Evolutionary conservation across 192 early-diverging fungal genomes (phyloP), one percentile per base, ranked within the genome.

Genomic region (Linnemannia elongata): DNA sequence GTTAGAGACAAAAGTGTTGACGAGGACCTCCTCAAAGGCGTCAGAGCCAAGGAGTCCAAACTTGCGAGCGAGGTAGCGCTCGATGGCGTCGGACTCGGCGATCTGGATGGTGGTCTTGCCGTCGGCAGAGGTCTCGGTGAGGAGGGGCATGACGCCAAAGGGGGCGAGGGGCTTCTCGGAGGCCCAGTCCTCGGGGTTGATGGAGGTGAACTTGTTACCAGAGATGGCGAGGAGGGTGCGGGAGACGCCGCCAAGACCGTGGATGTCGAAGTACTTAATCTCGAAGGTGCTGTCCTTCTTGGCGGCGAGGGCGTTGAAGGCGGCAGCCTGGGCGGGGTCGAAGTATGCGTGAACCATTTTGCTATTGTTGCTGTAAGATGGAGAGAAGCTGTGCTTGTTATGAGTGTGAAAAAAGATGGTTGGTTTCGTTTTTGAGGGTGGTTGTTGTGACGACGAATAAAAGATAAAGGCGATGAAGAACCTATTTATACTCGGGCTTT

Each of bases 131-230:
- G 70, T 88, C 77, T 91, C 91, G 8, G 82, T 76, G 17, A 93
- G 75, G 30, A 91, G 77, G n/a, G 92, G 92, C 12, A 93, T 76
- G 79, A 85, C 74, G 42, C 92, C 92, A 39, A 89, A 76, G n/a
- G 89, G 89, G 30, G 89, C 73, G 12, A 74, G 20, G 36, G 72
- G 24, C 80, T 90, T 90, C 52, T 85, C 89, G 20, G 71, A 49
- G 4, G 87, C 74, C 92, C 92, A 93, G 42, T 81, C 73, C 22
- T 49, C 73, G 2, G 91, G 90, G 18, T 71, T 38, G 44, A 45
- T 75, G 8, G 80, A 72, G 27, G 22, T 72, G 76, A 86, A 92
- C 22, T 88, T 74, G 3, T 82, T 89, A n/a, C 87, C 88, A 44
- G 60, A 76, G 78, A 77, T 74, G 17, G 81, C 80, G 35, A 93